Evolutionary conservation across 306 rosid genomes (phyloP), one percentile per base, ranked within the genome.

Genomic region (Dryas drummondii): DNA sequence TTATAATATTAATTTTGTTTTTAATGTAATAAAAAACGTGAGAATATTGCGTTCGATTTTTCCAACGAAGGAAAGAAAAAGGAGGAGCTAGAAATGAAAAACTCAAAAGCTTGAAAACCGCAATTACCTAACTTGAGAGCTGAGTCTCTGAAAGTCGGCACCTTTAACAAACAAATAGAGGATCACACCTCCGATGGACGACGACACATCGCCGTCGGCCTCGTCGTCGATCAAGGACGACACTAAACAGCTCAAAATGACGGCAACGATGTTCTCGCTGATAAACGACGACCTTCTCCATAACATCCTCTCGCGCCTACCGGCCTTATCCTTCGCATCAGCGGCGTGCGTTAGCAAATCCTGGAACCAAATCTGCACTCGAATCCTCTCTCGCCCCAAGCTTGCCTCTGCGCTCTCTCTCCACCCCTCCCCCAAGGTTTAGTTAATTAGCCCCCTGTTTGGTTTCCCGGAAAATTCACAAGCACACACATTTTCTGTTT

Each of bases 391-490:
- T 72, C 87, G 88, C 27, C 91, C 94, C 15, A 91, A 89, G 52
- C 82, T 91, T 76, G 80, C 92, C 17, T 83, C 91, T 2, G 92
- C 94, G 14, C 87, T 91, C 70, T 87, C 97, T 68, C 88, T 91
- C 81, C 79, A 89, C 13, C 90, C 87, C 74, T 83, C 81, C 3
- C 78, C 49, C 42, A 66, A n/a, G 62, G 54, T 40, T 37, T 4
- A 9, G 9, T 32, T 32, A 32, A 32, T 32, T 32, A 32, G 37
- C 37, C 5, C 66, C 45, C n/a, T 57, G 22, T 57, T 13, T 73
- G 77, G 32, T 73, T 2, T 16, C 50, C 41, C 0, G 14, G 46
- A 57, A 59, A 68, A 10, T 16, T 32, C 14, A 46, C 66, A 13
- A 4, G 40, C 51, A 11, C 71, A 11, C 65, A 45, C 15, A 4